phyloP scores from a whole-genome alignment of 2,329 filamentous ascomycete species.

The Aureobasidium sp. region DNA sequence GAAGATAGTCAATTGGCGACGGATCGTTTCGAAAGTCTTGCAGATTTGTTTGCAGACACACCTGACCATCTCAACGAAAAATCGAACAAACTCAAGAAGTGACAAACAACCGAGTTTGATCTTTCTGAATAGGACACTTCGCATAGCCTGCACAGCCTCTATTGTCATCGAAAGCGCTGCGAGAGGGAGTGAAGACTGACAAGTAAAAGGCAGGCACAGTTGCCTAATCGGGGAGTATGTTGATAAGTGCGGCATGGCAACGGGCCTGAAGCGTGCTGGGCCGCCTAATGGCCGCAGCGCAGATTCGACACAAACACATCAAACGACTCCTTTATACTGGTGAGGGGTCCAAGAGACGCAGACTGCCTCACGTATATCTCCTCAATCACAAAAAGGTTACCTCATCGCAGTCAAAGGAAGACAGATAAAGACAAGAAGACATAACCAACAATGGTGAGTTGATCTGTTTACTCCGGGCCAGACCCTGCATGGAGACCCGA shows the following conservation, averaged over 20 bases:
- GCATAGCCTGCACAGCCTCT: too few species aligned
- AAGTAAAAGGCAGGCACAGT: background rate
- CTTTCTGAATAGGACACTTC: background rate
- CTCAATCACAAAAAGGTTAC: background rate
- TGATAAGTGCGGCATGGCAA: background rate
- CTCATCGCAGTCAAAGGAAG: background rate
- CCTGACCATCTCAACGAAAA: background rate
- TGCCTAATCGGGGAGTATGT: conserved; percentile 6
- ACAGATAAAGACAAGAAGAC: background rate
- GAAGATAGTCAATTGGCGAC: background rate
- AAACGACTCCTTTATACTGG: conserved; percentile 13
- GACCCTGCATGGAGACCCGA: conserved; percentile 13
- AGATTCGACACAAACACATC: conserved; percentile 13
- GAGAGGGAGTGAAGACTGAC: background rate
- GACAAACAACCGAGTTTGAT: too few species aligned
- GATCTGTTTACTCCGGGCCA: conserved; percentile 10
- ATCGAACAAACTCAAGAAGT: background rate
- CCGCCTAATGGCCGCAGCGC: conserved; percentile 2
- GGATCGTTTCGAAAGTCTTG: background rate
- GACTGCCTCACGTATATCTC: conserved; percentile 2
- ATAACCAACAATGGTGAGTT: conserved; percentile 11
- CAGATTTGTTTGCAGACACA: background rate
- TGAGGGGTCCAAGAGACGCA: background rate
- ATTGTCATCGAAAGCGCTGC: background rate
- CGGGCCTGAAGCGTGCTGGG: conserved; percentile 2